phyloP scores from a whole-genome alignment of 2,329 filamentous ascomycete species.

The Trichothecium sympodiale region DNA sequence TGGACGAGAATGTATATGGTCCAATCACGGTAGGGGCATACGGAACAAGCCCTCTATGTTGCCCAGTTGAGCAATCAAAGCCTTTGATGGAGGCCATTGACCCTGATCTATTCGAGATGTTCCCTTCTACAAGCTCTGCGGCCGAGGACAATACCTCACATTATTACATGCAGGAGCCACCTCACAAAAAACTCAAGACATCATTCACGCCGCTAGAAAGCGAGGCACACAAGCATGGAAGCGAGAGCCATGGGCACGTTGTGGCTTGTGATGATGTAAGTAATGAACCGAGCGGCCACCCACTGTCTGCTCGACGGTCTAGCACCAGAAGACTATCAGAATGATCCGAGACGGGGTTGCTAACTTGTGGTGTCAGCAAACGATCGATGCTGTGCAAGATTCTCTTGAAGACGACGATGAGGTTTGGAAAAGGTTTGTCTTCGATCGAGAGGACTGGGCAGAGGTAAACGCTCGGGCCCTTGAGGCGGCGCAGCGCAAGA shows the following conservation, averaged over 20 bases:
- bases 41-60: constrained; percentile 1
- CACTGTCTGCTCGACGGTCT: background rate
- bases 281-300: background rate
- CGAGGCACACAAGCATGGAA: background rate
- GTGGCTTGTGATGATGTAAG: background rate
- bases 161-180: background rate
- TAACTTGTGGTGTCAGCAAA: background rate
- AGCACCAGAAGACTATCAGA: no score
- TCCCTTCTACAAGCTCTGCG: no score
- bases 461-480: constrained; percentile 11
- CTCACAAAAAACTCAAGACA: background rate
- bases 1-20: constrained; percentile 1
- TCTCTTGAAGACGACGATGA: constrained; percentile 11
- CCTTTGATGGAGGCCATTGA: no score
- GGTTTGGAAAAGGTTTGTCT: constrained; percentile 17
- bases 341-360: background rate
- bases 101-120: no score
- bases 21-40: background rate
- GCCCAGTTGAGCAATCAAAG: no score
- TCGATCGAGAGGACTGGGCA: constrained; percentile 9
- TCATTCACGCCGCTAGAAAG: background rate
- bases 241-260: background rate
- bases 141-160: no score
- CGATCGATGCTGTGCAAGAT: background rate
- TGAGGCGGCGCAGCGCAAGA: background rate